Percentiles rank a stretch among this genome's conserved stretches.
Evolutionary conservation across 208 protist species (phyloP).

Genomic region (Crithidia fasciculata): DNA sequence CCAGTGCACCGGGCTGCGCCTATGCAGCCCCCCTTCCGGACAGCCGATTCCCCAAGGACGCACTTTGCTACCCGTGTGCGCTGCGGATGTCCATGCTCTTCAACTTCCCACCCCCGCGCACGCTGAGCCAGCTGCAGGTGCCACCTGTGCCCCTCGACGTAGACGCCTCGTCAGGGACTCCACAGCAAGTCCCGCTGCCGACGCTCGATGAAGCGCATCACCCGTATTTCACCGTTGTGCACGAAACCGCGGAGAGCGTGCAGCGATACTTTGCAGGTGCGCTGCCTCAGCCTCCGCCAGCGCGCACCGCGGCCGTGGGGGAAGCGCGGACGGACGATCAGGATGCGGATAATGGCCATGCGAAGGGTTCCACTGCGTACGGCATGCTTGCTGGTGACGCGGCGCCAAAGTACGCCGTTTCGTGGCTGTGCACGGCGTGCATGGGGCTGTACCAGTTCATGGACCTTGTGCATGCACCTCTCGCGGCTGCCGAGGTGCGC

Average conservation of each 20-base stretch:
- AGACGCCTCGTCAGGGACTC: not conserved
- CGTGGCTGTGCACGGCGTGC: constrained; percentile 79
- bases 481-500: constrained; percentile 68
- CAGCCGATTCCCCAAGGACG: constrained; percentile 30
- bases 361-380: constrained; percentile 17
- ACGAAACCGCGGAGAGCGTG: constrained; percentile 67
- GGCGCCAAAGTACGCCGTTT: constrained; percentile 34
- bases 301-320: not conserved
- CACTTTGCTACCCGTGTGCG: constrained; percentile 79
- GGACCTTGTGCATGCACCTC: constrained; percentile 72
- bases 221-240: constrained; percentile 72
- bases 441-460: constrained; percentile 89
- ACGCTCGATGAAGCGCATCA: constrained; percentile 67
- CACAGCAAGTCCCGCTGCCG: constrained; percentile 22
- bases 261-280: constrained; percentile 51
- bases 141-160: not conserved
- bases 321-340: not conserved
- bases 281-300: not conserved
- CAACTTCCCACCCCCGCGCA: constrained; percentile 48
- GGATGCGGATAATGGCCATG: not conserved
- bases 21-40: not conserved
- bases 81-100: constrained; percentile 89
- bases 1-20: not conserved
- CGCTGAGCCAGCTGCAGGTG: constrained; percentile 25
- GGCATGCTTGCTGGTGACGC: constrained; percentile 42